Conservation (phyloP, 2,329 filamentous ascomycete species). For the Penicillium sp. region DNA sequence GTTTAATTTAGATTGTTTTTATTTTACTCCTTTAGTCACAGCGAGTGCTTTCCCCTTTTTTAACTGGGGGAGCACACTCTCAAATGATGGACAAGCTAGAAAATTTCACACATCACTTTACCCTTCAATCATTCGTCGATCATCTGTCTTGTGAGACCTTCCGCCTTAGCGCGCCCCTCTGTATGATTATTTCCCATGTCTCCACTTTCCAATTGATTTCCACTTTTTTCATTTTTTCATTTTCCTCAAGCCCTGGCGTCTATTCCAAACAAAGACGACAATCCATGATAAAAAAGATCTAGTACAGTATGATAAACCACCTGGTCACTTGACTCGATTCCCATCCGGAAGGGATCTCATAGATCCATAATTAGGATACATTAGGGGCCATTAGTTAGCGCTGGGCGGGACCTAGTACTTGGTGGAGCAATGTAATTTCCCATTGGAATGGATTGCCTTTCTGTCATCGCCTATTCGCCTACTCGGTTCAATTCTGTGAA, state of each 20-base stretch:
- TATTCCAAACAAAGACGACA: background rate
- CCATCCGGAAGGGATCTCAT: background rate
- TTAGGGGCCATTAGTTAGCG: background rate
- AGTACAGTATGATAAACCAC: background rate
- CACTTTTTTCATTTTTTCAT: background rate
- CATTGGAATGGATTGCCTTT: slow-evolving; percentile 9
- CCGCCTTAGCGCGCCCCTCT: slow-evolving; percentile 25
- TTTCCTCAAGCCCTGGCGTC: background rate
- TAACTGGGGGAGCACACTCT: background rate
- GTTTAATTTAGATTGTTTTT: too few relatives aligned
- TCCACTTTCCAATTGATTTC: slow-evolving; percentile 10
- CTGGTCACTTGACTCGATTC: background rate
- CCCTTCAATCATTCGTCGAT: slow-evolving; percentile 21
- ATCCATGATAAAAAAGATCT: background rate
- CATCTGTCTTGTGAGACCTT: slow-evolving; percentile 26
- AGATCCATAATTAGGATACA: slow-evolving; percentile 3
- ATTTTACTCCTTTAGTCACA: too few relatives aligned
- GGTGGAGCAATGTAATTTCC: slow-evolving; percentile 11
- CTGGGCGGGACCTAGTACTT: slow-evolving; percentile 4
- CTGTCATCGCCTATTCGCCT: slow-evolving; percentile 9
- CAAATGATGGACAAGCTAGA: background rate
- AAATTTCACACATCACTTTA: slow-evolving; percentile 13
- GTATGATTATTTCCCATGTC: slow-evolving; percentile 20
- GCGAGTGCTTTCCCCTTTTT: too few relatives aligned
- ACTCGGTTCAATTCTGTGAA: background rate